Percentiles rank a stretch among this genome's conserved stretches.
These are phyloP conservation scores for Hippophae tibetana DNA, from an alignment of 306 rosid species.

Conservation along the genomic window DNA sequence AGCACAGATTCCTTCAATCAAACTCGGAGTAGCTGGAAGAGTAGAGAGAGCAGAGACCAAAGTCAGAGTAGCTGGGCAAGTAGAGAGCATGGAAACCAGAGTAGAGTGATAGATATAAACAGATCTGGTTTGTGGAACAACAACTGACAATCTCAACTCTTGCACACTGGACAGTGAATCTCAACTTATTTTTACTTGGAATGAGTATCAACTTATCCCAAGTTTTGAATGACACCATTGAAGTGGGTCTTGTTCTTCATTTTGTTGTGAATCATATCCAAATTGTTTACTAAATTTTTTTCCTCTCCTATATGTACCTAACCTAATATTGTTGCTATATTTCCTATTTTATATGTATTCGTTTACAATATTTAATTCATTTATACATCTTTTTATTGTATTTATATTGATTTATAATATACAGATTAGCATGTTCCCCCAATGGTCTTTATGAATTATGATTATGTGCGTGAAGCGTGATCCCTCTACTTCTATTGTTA, in stretches of 20 bases:
- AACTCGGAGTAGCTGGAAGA: slow-evolving; percentile 65
- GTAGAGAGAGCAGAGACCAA: slow-evolving; percentile 24
- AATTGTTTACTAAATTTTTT: background rate
- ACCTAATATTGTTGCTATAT: slow-evolving; percentile 27
- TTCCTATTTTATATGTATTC: slow-evolving; percentile 16
- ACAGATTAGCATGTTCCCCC: background rate
- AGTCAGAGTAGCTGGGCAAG: slow-evolving; percentile 53
- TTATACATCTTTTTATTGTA: slow-evolving; percentile 19
- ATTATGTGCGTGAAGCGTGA: too few relatives aligned
- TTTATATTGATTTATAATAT: slow-evolving; percentile 10
- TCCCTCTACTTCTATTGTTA: too few relatives aligned
- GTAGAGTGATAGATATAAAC: slow-evolving; percentile 31
- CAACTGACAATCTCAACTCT: slow-evolving; percentile 19
- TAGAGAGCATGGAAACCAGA: slow-evolving; percentile 29
- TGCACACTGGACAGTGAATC: slow-evolving; percentile 4
- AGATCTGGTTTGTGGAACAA: slow-evolving; percentile 49
- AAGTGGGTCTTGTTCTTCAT: slow-evolving; percentile 10
- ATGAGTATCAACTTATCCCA: background rate
- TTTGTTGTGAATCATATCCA: slow-evolving; percentile 34
- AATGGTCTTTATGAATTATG: too few relatives aligned
- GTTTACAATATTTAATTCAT: slow-evolving; percentile 22
- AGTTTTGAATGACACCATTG: background rate
- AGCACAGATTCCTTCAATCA: slow-evolving; percentile 46
- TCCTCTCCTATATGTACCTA: slow-evolving; percentile 5
- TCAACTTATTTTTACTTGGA: background rate